Percentiles rank a stretch among this genome's conserved stretches.
Evolutionary conservation across 2,329 filamentous ascomycete species (phyloP).

Genomic region (Ophiostoma fasciatum): DNA sequence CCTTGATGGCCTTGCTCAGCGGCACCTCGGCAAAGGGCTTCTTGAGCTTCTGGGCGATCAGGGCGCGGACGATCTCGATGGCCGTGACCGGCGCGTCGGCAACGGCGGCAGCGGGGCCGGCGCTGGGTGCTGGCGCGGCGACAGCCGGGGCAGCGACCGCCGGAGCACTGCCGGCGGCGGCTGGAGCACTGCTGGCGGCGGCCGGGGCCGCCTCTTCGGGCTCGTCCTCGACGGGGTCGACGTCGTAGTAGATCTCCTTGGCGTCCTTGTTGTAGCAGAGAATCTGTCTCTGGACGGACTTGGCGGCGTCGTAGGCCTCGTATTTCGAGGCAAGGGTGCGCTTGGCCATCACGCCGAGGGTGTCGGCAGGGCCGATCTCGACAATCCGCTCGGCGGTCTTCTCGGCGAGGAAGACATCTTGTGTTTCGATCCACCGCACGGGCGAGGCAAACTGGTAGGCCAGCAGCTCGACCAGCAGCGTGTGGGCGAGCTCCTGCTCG

Average conservation of each 20-base stretch:
- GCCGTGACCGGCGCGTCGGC: slow-evolving; percentile 78
- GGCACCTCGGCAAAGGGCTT: slow-evolving; percentile 81
- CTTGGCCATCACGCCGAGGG: slow-evolving; percentile 93
- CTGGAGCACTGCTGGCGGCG: slow-evolving; percentile 30
- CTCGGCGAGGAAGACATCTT: slow-evolving; percentile 97
- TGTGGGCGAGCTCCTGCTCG: slow-evolving; percentile 98
- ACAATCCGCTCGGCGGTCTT: slow-evolving; percentile 95
- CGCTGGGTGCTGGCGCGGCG: slow-evolving; percentile 48
- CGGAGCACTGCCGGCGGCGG: slow-evolving; percentile 39
- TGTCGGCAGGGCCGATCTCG: slow-evolving; percentile 93
- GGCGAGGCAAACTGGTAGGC: slow-evolving; percentile 99
- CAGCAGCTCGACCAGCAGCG: slow-evolving; percentile 92
- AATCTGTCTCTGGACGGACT: slow-evolving; percentile 91
- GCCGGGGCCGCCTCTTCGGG: slow-evolving; percentile 36
- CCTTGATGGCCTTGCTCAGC: slow-evolving; percentile 93
- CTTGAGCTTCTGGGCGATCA: slow-evolving; percentile 97
- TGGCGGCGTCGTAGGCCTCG: slow-evolving; percentile 94
- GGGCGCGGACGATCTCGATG: slow-evolving; percentile 72
- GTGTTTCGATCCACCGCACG: slow-evolving; percentile 98
- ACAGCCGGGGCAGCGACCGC: slow-evolving; percentile 40
- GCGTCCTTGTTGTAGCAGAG: slow-evolving; percentile 99
- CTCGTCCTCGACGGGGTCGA: slow-evolving; percentile 88
- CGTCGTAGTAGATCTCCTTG: slow-evolving; percentile 99
- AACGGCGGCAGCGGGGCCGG: slow-evolving; percentile 76
- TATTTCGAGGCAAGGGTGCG: slow-evolving; percentile 92